These are phyloP conservation scores for Penicillium fuscoglaucum DNA, from an alignment of 2,329 filamentous ascomycete genomes.

Conservation along the genomic window DNA sequence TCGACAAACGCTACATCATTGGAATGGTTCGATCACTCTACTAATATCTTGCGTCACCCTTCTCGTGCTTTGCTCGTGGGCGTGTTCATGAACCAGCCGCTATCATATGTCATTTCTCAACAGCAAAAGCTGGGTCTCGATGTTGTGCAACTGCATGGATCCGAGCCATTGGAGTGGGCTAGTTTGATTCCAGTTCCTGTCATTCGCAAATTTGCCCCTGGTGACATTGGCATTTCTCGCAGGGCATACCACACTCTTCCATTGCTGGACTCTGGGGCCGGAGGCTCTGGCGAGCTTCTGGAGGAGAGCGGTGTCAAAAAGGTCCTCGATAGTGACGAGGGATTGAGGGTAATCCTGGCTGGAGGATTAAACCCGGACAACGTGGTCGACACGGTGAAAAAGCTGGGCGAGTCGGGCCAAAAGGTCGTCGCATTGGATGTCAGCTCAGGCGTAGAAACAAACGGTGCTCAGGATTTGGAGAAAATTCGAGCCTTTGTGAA, in stretches of 20 bases:
- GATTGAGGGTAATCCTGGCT: conserved; percentile 76
- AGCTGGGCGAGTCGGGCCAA: conserved; percentile 59
- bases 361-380: conserved; percentile 82
- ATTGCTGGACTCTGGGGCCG: conserved; percentile 81
- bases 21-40: conserved; percentile 71
- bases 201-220: conserved; percentile 78
- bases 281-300: conserved; percentile 75
- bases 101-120: conserved; percentile 77
- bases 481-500: conserved; percentile 81
- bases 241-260: conserved; percentile 82
- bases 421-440: conserved; percentile 84
- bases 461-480: conserved; percentile 74
- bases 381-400: conserved; percentile 64
- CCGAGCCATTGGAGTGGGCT: conserved; percentile 91
- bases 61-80: conserved; percentile 78
- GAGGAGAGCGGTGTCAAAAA: conserved; percentile 69
- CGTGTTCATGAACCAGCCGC: conserved; percentile 88
- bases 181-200: conserved; percentile 87
- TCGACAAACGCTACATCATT: conserved; percentile 30
- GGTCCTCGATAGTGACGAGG: conserved; percentile 65
- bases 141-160: conserved; percentile 87
- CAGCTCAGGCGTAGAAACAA: conserved; percentile 87
- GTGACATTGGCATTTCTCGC: conserved; percentile 67
- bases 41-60: conserved; percentile 50
- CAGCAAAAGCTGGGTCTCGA: conserved; percentile 77